Evolutionary conservation across 306 rosid species (phyloP), one percentile per base, ranked within the genome.

Genomic region (Rosa lucieae): DNA sequence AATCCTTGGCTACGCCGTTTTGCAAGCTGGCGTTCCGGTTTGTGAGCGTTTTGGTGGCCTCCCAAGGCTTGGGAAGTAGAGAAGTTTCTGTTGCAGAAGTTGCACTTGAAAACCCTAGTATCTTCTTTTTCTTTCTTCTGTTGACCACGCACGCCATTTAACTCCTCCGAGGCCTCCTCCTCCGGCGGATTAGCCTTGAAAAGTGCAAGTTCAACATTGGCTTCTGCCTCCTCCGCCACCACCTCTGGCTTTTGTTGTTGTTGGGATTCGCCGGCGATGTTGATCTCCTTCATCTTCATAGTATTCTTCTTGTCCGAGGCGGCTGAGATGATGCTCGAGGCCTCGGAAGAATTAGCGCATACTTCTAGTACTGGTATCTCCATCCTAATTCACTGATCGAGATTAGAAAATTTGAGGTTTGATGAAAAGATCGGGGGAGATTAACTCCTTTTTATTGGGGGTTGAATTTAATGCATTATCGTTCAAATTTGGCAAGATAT

Each of bases 21-120:
- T 4, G 47, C 70, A 32, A 66, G 46, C 47, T 66, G 70, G 1
- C 47, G 70, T 40, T 66, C 70, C 5, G 70, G 47, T 4, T 66
- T 66, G 6, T 66, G 70, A 66, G 70, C 70, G n/a, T 66, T 66
- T 8, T 66, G 70, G 46, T 66, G 70, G 8, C 70, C 70, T 66
- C 70, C 70, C 47, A 66, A 8, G 26, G 70, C 70, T 18, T 66
- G 47, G 10, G 70, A 66, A 17, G 70, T 66, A 8, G 70, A 66
- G 70, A 66, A 66, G 70, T 66, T 66, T 37, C 47, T 66, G 70
- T 66, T 66, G 21, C 47, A 66, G 70, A 66, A 66, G 26, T 66
- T 66, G 46, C 70, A 66, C 70, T 66, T 66, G 23, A 66, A 66
- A 66, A 66, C 70, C 70, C 47, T 66, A 39, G 18, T 37, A 9